Base-by-base conservation (phyloP, 805 yeast genomes). In the Helenozyma rhizophorensis region DNA sequence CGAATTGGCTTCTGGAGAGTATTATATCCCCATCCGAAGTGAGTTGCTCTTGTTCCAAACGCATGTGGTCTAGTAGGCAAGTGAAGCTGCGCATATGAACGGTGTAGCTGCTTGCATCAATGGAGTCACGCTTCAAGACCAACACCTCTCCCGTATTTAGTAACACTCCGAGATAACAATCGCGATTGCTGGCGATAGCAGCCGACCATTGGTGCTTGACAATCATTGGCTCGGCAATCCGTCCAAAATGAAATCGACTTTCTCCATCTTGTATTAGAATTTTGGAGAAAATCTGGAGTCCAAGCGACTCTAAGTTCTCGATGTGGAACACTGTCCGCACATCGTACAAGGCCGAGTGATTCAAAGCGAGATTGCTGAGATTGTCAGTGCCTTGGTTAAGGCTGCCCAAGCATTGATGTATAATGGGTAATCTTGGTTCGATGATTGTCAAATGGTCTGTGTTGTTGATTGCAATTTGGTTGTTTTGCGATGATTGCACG, bases 131-230 rank as follows among this genome's bases (percentile, higher is more conserved):
- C 25, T 51, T 49, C 13, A 65, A 40, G 4, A 65, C 35, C 23
- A 65, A 32, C 10, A 65, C 44, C 33, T 66, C 72, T 0, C 67
- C 65, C 1, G 70, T 54, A 34, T 60, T 65, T 31, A 55, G 54
- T 18, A 66, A 40, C 1, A 62, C 59, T 0, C 61, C 69, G 25
- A 66, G 43, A 25, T 39, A 43, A 29, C 60, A 50, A 27, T 58
- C 58, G 25, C 56, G 50, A 3, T 54, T 43, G n/a, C 40, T 29
- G 1, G 43, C 38, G 21, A 45, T 41, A 2, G 46, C 33, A 2
- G 57, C 48, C 4, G 65, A 49, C 70, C 71, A 63, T 30, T 47
- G 47, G 37, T 64, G 69, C 17, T 50, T 42, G 7, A 55, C 51
- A n/a, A 65, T 58, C 13, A 38, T 24, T 1, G 65, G 60, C 15